Percentiles rank a stretch among this genome's conserved stretches.
Evolutionary conservation across 306 rosid genomes (phyloP).

Genomic region (Parietaria judaica): DNA sequence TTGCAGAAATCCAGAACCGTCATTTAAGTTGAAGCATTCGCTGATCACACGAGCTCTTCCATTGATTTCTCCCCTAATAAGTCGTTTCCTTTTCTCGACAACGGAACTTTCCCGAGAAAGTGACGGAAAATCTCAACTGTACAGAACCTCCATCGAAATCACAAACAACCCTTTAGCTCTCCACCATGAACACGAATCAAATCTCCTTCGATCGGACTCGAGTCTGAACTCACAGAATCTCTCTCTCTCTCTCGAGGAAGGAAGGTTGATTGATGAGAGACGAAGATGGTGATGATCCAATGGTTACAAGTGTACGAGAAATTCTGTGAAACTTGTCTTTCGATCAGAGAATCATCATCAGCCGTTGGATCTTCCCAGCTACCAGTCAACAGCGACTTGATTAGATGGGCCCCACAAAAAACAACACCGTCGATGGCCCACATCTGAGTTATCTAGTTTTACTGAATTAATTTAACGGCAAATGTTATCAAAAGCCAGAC

Average conservation of each 20-base stretch:
- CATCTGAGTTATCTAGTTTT: no score
- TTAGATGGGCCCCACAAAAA: not conserved
- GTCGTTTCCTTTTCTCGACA: not conserved
- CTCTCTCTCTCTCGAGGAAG: not conserved
- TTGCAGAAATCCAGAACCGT: constrained; percentile 38
- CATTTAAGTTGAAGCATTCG: constrained; percentile 28
- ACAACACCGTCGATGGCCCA: no score
- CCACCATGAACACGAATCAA: not conserved
- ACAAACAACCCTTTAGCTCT: not conserved
- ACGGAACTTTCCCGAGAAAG: constrained; percentile 1
- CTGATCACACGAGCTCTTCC: not conserved
- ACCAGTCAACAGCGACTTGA: not conserved
- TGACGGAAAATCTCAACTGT: not conserved
- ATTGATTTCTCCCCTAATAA: not conserved
- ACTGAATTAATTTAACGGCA: no score
- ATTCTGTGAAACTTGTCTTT: not conserved
- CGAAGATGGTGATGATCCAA: not conserved
- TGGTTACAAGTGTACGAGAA: not conserved
- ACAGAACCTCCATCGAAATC: not conserved
- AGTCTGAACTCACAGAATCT: not conserved
- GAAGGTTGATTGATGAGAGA: not conserved
- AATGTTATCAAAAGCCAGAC: no score
- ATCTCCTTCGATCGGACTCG: not conserved
- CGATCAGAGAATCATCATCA: not conserved
- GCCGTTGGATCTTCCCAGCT: constrained; percentile 7